Evolutionary conservation across 225 moss, liverwort and hornwort genomes (phyloP), one percentile per base, ranked within the genome.

Genomic region (Asterella californica): DNA sequence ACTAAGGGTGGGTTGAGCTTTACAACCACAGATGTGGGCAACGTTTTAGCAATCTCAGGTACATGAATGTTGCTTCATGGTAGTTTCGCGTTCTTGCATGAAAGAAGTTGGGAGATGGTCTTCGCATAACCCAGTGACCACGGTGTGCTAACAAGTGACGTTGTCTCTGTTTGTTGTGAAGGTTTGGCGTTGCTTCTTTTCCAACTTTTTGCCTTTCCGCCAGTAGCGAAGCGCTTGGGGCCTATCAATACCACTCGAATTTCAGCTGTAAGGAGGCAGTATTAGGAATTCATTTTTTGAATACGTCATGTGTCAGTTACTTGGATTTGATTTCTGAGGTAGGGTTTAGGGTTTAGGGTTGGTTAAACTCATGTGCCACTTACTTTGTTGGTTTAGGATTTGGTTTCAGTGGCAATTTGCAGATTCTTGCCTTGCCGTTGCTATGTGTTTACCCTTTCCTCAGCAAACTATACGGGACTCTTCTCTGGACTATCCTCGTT

Each of bases 11-110:
- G 94, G 34, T 73, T 94, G 55, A 36, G 77, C 79, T 83, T 91
- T 18, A 78, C 68, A 9, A 90, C 94, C 64, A 90, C 92, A 6
- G 86, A 94, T 82, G 90, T 94, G 67, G 94, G 92, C 49, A 87
- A 92, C 81, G 48, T 90, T 48, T 88, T 94, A 47, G 83, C 92
- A 27, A 55, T 88, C 19, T 85, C 94, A 84, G 92, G 92, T 92
- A n/a, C n/a, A 80, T 34, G 32, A 37, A 48, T 42, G 42, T 42
- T 42, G 42, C 42, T 42, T 3, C n/a, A 7, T 3, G 42, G 42
- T 42, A 42, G 42, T 42, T 42, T 42, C 7, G 3, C 3, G 42
- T 42, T 42, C 42, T 42, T 42, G 42, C 42, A 42, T 7, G 42
- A 7, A 42, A 3, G 7, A 42, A 42, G 4, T 42, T 42, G n/a